phyloP scores from a whole-genome alignment of 371 early-diverging fungal genomes.

The Umbelopsis sp. region DNA sequence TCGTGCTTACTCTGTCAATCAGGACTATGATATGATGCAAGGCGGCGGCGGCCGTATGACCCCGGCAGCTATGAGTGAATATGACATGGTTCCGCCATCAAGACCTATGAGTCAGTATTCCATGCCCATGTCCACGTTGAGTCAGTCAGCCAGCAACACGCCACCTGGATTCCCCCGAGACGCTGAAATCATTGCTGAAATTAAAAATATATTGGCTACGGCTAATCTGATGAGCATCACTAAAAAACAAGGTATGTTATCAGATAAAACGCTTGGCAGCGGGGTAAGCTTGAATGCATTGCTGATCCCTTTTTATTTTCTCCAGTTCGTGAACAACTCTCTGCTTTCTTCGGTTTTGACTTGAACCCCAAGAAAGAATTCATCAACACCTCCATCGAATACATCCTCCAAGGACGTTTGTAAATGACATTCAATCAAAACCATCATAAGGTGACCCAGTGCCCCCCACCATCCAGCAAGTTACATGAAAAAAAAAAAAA shows the following conservation, averaged over 20 bases:
- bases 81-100: slow-evolving; percentile 27
- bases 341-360: slow-evolving; percentile 81
- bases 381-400: slow-evolving; percentile 87
- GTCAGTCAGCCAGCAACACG: slow-evolving; percentile 26
- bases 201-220: slow-evolving; percentile 78
- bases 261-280: background rate
- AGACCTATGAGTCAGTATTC: slow-evolving; percentile 46
- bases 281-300: background rate
- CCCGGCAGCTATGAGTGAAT: slow-evolving; percentile 22
- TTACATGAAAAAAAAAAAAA: background rate
- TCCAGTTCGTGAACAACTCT: slow-evolving; percentile 80
- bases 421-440: slow-evolving; percentile 25
- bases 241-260: slow-evolving; percentile 73
- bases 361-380: slow-evolving; percentile 82
- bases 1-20: slow-evolving; percentile 23
- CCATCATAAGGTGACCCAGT: too few species aligned
- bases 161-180: slow-evolving; percentile 74
- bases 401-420: slow-evolving; percentile 53
- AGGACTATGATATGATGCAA: slow-evolving; percentile 29
- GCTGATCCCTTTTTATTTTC: background rate
- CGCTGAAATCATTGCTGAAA: slow-evolving; percentile 81
- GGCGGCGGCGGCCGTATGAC: slow-evolving; percentile 4
- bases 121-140: slow-evolving; percentile 39
- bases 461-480: background rate
- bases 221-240: slow-evolving; percentile 83